These are phyloP conservation scores for Calocera cornea DNA, from an alignment of 768 basidiomycete genomes.

Conservation along the genomic window DNA sequence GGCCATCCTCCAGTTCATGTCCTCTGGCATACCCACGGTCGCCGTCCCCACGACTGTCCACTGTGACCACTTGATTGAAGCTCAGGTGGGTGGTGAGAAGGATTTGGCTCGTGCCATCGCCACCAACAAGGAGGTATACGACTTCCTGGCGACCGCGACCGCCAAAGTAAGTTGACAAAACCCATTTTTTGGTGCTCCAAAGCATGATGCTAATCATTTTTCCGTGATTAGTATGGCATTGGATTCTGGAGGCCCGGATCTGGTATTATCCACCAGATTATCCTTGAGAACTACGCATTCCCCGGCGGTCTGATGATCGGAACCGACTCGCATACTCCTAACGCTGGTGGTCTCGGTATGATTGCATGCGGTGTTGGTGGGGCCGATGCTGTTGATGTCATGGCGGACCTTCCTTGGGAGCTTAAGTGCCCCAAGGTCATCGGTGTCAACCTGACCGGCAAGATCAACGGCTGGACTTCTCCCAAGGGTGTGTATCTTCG, in stretches of 20 bases:
- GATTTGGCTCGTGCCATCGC: constrained; percentile 85
- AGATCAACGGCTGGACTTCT: constrained; percentile 93
- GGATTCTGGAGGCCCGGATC: constrained; percentile 99
- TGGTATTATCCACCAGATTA: constrained; percentile 98
- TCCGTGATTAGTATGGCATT: constrained; percentile 64
- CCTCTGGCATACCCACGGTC: constrained; percentile 93
- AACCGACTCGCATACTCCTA: constrained; percentile 98
- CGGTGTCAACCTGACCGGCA: constrained; percentile 90
- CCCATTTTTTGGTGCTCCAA: not conserved
- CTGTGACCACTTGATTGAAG: constrained; percentile 98
- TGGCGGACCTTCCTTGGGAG: constrained; percentile 97
- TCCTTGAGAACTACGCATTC: constrained; percentile 98
- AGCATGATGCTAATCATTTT: constrained; percentile 5
- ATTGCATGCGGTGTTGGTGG: constrained; percentile 98
- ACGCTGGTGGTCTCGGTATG: constrained; percentile 99
- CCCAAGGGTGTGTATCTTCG: constrained; percentile 58
- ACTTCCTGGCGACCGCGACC: constrained; percentile 94
- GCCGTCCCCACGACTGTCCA: constrained; percentile 98
- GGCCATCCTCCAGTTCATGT: constrained; percentile 99
- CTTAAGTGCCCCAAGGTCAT: constrained; percentile 99
- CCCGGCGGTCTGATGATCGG: constrained; percentile 99
- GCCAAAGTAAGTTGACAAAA: constrained; percentile 52
- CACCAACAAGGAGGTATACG: constrained; percentile 97
- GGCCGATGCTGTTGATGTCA: constrained; percentile 98
- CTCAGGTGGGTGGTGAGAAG: constrained; percentile 83